Conservation (phyloP, 768 basidiomycete genomes). For the Hericium alpestre region DNA sequence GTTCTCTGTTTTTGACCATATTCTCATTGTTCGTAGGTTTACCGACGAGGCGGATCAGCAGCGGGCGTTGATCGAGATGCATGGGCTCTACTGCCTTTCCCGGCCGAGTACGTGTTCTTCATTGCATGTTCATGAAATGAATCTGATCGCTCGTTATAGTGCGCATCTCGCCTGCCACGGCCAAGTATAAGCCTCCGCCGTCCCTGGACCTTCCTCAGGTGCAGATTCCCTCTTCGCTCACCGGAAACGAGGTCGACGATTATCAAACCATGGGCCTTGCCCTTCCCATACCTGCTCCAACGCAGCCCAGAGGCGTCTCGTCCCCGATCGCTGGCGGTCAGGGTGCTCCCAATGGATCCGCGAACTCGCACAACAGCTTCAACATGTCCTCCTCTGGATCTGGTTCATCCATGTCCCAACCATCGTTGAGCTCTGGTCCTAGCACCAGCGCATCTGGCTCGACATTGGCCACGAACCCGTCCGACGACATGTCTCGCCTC, state of each 20-base stretch:
- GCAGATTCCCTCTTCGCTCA: constrained; percentile 7
- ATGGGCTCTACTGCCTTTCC: constrained; percentile 80
- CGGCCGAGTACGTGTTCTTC: constrained; percentile 59
- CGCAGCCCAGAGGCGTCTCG: constrained; percentile 55
- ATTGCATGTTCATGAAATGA: neutral
- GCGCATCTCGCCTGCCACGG: constrained; percentile 85
- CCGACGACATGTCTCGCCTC: constrained; percentile 44
- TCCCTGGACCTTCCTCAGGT: constrained; percentile 13
- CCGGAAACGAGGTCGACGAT: neutral
- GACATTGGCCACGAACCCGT: constrained; percentile 35
- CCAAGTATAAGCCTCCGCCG: constrained; percentile 66
- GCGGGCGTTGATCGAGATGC: constrained; percentile 85
- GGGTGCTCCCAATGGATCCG: constrained; percentile 11
- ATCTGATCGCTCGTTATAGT: constrained; percentile 34
- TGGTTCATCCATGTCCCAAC: constrained; percentile 24
- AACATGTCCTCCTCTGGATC: constrained; percentile 31
- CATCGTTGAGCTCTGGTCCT: constrained; percentile 23
- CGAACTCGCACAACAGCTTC: constrained; percentile 15
- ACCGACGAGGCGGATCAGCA: constrained; percentile 83
- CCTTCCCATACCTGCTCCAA: constrained; percentile 34
- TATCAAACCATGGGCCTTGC: constrained; percentile 34
- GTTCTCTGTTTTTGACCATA: constrained; percentile 4
- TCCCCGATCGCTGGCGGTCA: constrained; percentile 47
- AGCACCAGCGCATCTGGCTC: constrained; percentile 42
- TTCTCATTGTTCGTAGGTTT: constrained; percentile 42